Evolutionary conservation across 495 filamentous ascomycete species (phyloP).

Genomic region (Astrocystis sublimbata): DNA sequence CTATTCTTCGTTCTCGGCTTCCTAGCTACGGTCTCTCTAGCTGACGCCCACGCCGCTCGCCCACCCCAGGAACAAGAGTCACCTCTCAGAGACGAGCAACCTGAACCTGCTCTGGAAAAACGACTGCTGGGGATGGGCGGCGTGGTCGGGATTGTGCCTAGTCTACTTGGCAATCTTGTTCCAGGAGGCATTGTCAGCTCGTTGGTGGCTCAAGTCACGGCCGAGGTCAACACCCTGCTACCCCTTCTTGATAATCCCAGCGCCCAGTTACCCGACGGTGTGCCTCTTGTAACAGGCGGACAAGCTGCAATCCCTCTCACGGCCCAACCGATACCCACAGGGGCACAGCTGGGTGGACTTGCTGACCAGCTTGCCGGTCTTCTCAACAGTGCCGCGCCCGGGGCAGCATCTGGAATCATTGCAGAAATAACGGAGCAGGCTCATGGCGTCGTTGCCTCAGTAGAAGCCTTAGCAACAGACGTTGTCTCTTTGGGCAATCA

Average conservation of each 20-base stretch:
- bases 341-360: constrained; percentile 4
- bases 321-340: constrained; percentile 14
- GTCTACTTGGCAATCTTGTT: constrained; percentile 9
- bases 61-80: not conserved
- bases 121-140: constrained; percentile 13
- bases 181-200: constrained; percentile 7
- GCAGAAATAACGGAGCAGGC: constrained; percentile 18
- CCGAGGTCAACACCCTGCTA: constrained; percentile 1
- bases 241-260: constrained; percentile 7
- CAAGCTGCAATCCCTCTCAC: constrained; percentile 13
- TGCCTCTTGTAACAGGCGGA: constrained; percentile 17
- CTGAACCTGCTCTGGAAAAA: constrained; percentile 6
- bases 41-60: not conserved
- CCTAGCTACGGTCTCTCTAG: constrained; percentile 12
- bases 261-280: constrained; percentile 10
- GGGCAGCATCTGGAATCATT: constrained; percentile 16
- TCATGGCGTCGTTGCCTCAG: constrained; percentile 9
- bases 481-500: constrained; percentile 13
- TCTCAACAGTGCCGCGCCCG: constrained; percentile 11
- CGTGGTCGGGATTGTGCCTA: constrained; percentile 8
- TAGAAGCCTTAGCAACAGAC: constrained; percentile 19
- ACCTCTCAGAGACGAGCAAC: not conserved
- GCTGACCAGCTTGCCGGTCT: constrained; percentile 13
- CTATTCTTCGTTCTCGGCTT: constrained; percentile 16
- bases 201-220: constrained; percentile 17